These are phyloP conservation scores for Sporothrix mexicana DNA, from an alignment of 2,329 filamentous ascomycete genomes.

Conservation along the genomic window DNA sequence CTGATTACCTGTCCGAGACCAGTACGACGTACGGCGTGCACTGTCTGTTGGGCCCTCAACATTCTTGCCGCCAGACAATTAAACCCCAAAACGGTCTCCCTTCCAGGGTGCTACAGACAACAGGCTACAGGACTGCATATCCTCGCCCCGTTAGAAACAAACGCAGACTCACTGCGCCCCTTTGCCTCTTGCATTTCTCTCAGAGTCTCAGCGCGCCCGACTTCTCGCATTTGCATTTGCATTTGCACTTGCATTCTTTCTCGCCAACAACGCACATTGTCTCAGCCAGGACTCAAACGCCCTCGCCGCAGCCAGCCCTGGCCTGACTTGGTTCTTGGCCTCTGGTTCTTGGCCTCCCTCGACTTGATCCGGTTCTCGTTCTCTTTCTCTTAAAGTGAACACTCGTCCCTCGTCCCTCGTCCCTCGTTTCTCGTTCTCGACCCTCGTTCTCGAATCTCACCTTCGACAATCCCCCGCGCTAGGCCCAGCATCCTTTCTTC, in stretches of 20 bases:
- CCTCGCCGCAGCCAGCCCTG: conserved; percentile 3
- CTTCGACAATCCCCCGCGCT: conserved; percentile 17
- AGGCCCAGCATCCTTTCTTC: conserved; percentile 10
- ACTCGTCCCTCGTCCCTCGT: background rate
- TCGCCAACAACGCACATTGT: conserved; percentile 23
- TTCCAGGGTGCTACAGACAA: conserved; percentile 7
- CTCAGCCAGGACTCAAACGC: conserved; percentile 20
- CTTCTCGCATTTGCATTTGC: background rate
- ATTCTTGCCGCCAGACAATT: no score
- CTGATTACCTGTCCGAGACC: background rate
- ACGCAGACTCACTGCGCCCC: conserved; percentile 7
- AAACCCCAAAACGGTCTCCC: background rate
- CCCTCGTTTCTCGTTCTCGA: background rate
- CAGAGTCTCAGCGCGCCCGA: background rate
- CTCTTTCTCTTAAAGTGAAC: no score
- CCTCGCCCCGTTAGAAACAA: background rate
- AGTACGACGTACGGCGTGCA: conserved; percentile 13
- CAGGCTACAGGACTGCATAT: background rate
- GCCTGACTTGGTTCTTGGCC: background rate
- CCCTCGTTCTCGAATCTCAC: background rate
- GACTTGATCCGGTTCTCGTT: no score
- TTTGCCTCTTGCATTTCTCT: background rate
- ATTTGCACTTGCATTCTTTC: background rate
- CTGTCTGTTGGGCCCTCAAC: background rate
- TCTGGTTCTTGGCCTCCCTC: background rate